These are phyloP conservation scores for Boletus huronensis DNA, from an alignment of 768 basidiomycete species.

Conservation along the genomic window DNA sequence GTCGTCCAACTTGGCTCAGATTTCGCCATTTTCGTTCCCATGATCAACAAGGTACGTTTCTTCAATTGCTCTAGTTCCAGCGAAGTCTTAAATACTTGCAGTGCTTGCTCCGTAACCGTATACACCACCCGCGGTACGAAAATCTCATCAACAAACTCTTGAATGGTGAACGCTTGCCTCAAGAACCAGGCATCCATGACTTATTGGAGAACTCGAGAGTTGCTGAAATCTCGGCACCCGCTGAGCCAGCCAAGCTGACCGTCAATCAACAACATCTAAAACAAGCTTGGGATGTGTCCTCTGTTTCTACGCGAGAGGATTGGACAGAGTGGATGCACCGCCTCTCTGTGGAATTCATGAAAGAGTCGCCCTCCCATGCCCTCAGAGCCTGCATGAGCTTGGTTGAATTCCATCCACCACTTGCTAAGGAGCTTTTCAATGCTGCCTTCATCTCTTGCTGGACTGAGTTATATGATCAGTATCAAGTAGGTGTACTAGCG, in stretches of 20 bases:
- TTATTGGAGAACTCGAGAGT: slow-evolving; percentile 61
- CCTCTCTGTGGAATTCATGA: slow-evolving; percentile 93
- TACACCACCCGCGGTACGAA: slow-evolving; percentile 83
- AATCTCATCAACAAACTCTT: slow-evolving; percentile 83
- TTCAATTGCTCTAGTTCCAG: background rate
- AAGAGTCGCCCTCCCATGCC: slow-evolving; percentile 98
- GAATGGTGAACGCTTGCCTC: slow-evolving; percentile 87
- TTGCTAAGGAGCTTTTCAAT: slow-evolving; percentile 95
- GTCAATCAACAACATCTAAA: slow-evolving; percentile 98
- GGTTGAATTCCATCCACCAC: slow-evolving; percentile 85
- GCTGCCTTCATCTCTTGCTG: slow-evolving; percentile 98
- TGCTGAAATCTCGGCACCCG: slow-evolving; percentile 75
- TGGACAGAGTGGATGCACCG: slow-evolving; percentile 97
- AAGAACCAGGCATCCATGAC: slow-evolving; percentile 75
- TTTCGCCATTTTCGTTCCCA: slow-evolving; percentile 96
- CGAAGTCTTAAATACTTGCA: slow-evolving; percentile 29
- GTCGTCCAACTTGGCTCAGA: slow-evolving; percentile 93
- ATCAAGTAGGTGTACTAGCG: slow-evolving; percentile 59
- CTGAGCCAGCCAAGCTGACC: slow-evolving; percentile 82
- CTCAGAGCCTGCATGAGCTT: slow-evolving; percentile 92
- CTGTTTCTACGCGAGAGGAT: slow-evolving; percentile 73
- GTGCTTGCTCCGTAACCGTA: slow-evolving; percentile 73
- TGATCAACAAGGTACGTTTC: slow-evolving; percentile 80
- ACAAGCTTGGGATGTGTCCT: slow-evolving; percentile 90
- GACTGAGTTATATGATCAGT: slow-evolving; percentile 93